phyloP scores from a whole-genome alignment of 2,329 filamentous ascomycete species.

The Pseudogymnoascus sp. region DNA sequence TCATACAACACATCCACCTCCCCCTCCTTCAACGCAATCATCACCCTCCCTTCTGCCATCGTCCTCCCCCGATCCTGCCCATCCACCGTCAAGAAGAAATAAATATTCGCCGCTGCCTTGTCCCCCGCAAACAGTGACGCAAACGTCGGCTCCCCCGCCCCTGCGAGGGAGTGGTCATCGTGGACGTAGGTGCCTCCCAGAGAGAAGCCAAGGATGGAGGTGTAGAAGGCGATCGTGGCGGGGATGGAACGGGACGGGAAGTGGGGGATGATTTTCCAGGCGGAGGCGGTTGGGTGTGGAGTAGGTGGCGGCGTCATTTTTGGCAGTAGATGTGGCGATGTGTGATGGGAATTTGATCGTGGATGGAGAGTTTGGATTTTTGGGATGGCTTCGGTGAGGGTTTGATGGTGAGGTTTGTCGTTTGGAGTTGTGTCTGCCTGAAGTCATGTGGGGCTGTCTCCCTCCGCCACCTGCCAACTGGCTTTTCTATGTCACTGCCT shows the following conservation, averaged over 20 bases:
- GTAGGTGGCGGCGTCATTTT: not conserved
- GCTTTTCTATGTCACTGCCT: not conserved
- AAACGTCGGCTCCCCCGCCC: not conserved
- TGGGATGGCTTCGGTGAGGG: not conserved
- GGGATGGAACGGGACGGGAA: conserved; percentile 4
- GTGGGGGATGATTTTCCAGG: conserved; percentile 12
- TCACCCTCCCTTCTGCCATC: not conserved
- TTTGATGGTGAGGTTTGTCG: not conserved
- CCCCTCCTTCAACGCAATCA: not conserved
- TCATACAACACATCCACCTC: not conserved
- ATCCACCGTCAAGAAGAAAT: not conserved
- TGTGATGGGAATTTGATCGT: not conserved
- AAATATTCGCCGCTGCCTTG: not conserved
- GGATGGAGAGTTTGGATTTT: not conserved
- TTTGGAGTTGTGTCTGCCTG: not conserved
- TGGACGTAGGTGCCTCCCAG: not conserved
- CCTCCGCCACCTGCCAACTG: not conserved
- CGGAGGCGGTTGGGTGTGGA: not conserved
- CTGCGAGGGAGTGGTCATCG: not conserved
- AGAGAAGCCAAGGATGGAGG: not conserved
- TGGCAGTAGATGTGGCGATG: not conserved
- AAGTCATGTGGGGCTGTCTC: conserved; percentile 16
- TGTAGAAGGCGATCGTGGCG: conserved; percentile 10
- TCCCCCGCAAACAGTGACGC: not conserved
- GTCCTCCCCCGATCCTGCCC: not conserved